Base-by-base conservation (phyloP, 225 moss, liverwort and hornwort species). In the Pleurozium schreberi region DNA sequence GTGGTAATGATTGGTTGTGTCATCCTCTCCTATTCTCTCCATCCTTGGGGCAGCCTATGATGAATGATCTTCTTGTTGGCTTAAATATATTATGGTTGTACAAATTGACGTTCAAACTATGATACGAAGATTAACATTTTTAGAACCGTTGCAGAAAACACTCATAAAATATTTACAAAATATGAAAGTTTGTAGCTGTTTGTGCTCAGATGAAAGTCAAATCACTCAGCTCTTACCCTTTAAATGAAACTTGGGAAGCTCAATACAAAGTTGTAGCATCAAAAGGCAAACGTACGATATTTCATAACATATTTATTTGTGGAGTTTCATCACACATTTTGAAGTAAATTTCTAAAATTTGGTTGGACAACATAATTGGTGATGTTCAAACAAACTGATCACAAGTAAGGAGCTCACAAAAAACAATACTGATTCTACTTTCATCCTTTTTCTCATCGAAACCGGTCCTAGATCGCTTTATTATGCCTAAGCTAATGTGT, bases 71-170 rank as follows among this genome's bases (percentile, higher is more conserved):
- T 40, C 42, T 14, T 28, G 5, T 59, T 5, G 28, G 6, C 40
- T 42, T 18, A 40, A 12, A 8, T 58, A 59, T 40, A 25, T 18
- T 8, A 3, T 58, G 27, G 11, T 53, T 16, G 15, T 58, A 2
- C 12, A 26, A 27, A n/a, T 57, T 55, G n/a, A 10, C n/a, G 6
- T 57, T 79, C 26, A 77, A 34, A 34, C 6, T 36, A 53, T 4
- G 2, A 77, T 25, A 53, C 2, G 25, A 25, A 20, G 20, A 8
- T 53, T 53, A 6, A 53, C 25, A 49, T 23, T 77, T 77, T 77
- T 9, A 22, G 4, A 14, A 38, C 1, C 1, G 0, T 34, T 50
- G 34, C 21, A 31, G n/a, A n/a, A n/a, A n/a, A n/a, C n/a, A n/a
- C n/a, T n/a, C n/a, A n/a, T n/a, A 21, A 57, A 27, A 17, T 57